Base-by-base conservation (phyloP, 1,139 yeast genomes). In the Zygoascus hellenicus region DNA sequence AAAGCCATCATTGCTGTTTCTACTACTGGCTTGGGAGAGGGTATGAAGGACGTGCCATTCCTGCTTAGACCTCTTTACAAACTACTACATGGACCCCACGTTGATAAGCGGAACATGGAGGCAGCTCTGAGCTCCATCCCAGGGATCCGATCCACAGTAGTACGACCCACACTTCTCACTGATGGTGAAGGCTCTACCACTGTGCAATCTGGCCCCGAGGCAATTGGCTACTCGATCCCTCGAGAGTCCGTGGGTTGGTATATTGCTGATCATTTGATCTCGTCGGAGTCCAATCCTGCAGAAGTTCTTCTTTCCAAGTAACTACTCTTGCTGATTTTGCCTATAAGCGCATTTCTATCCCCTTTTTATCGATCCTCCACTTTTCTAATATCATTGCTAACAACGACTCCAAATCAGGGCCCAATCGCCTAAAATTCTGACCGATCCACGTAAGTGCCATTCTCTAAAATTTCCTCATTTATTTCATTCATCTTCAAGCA, bases 51-150 rank as follows among this genome's bases (percentile, higher is more conserved):
- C 38, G 37, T 42, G 5, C 51, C 51, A 11, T 28, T 42, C 10
- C 35, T 28, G 11, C 22, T 42, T 9, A 26, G 13, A 9, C 31
- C 38, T 3, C 35, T 48, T 5, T 46, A 46, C 30, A 34, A 35
- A 17, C 29, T 38, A 5, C 36, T 48, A 26, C 43, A 30, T 11
- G 13, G 15, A 38, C 44, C 49, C 15, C 51, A 48, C 31, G 40
- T 10, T 2, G 51, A 48, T 26, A 48, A 48, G 30, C 6, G n/a
- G 22, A 31, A 17, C 17, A 48, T 48, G 51, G 51, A 48, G 34
- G 15, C 17, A 3, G 31, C 14, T 2, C 29, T 48, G 39, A 17
- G n/a, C 11, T 16, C 38, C 9, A 39, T 40, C 13, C 40, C 33
- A 26, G 39, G n/a, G 2, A 37, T 46, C 13, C 48, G 47, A 19